These are phyloP conservation scores for Alnus glutinosa DNA, from an alignment of 306 rosid species.

Conservation along the genomic window DNA sequence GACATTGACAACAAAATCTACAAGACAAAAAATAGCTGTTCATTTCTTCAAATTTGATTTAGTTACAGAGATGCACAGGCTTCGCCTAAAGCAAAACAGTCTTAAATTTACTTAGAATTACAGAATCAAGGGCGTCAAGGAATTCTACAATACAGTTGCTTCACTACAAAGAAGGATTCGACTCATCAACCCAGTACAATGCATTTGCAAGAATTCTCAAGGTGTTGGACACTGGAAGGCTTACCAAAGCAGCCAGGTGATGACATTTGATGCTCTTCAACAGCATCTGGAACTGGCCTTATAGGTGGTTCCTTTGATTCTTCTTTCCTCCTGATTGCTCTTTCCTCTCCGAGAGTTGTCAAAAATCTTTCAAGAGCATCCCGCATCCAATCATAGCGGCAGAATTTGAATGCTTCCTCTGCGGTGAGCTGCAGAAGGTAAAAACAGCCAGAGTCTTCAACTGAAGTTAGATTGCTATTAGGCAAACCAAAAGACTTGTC, in stretches of 20 bases:
- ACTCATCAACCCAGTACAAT: slow-evolving; percentile 12
- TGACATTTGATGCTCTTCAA: slow-evolving; percentile 23
- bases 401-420: slow-evolving; percentile 35
- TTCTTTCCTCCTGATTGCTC: slow-evolving; percentile 8
- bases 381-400: slow-evolving; percentile 45
- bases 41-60: background rate
- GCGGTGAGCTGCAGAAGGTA: slow-evolving; percentile 23
- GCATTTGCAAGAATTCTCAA: slow-evolving; percentile 12
- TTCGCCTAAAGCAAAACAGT: background rate
- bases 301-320: slow-evolving; percentile 8
- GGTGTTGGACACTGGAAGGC: slow-evolving; percentile 21
- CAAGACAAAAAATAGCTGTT: background rate
- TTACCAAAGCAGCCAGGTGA: slow-evolving; percentile 22
- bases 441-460: background rate
- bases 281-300: slow-evolving; percentile 20
- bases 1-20: background rate
- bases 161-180: background rate
- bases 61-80: background rate
- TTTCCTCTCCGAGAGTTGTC: slow-evolving; percentile 9
- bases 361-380: slow-evolving; percentile 32
- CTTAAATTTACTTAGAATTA: background rate
- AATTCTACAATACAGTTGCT: background rate
- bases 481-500: background rate
- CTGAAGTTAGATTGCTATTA: background rate
- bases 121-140: background rate